phyloP scores from a whole-genome alignment of 306 rosid species.

The Castanea mollissima region DNA sequence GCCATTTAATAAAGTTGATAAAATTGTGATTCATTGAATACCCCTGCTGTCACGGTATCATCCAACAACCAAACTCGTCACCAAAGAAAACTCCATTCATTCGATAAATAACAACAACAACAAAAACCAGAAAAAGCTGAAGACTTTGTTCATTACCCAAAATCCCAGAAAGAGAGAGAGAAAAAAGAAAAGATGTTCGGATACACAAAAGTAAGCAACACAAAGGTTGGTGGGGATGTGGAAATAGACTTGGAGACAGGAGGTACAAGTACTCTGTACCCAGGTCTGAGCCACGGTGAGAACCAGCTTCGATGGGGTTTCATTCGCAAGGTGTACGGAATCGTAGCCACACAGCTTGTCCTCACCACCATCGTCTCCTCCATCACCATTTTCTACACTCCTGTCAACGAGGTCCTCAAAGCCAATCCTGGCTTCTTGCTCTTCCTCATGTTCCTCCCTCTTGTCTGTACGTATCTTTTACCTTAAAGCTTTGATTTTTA shows the following conservation, averaged over 20 bases:
- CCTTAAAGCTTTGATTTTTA: neutral
- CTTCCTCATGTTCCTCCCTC: conserved; percentile 74
- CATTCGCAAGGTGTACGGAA: conserved; percentile 92
- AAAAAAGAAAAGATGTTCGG: conserved; percentile 26
- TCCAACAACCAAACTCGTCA: too few species aligned
- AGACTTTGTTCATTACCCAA: neutral
- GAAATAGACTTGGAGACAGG: conserved; percentile 89
- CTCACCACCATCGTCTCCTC: conserved; percentile 78
- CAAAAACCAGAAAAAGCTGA: neutral
- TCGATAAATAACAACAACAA: neutral
- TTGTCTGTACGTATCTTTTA: conserved; percentile 49
- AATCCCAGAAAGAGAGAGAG: conserved; percentile 4
- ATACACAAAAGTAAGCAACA: conserved; percentile 47
- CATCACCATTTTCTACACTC: conserved; percentile 67
- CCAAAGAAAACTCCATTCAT: too few species aligned
- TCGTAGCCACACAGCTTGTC: conserved; percentile 76
- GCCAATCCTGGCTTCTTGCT: conserved; percentile 69
- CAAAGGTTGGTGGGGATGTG: conserved; percentile 34
- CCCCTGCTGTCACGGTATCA: too few species aligned
- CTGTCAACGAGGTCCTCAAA: conserved; percentile 73
- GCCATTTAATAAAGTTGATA: too few species aligned
- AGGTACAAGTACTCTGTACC: conserved; percentile 50
- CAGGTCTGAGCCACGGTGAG: conserved; percentile 72
- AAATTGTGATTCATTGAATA: too few species aligned
- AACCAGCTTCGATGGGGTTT: conserved; percentile 98